These are phyloP conservation scores for Hemisphaericaspora lyxosophila DNA, from an alignment of 1,139 yeast species.

Conservation along the genomic window DNA sequence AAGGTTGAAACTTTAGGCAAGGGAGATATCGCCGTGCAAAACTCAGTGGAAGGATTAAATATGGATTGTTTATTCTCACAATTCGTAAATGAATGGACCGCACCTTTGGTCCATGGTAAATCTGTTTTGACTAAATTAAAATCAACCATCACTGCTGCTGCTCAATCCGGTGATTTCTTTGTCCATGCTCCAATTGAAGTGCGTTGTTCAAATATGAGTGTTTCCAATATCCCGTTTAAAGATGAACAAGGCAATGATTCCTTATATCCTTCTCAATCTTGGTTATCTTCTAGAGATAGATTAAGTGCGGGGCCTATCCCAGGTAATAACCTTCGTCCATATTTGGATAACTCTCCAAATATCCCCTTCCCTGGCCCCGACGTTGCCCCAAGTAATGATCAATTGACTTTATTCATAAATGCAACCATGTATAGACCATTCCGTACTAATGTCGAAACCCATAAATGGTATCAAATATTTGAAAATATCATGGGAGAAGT, in stretches of 20 bases:
- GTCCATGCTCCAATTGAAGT: conserved; percentile 97
- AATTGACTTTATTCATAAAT: conserved; percentile 81
- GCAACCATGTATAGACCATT: conserved; percentile 97
- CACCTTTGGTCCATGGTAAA: conserved; percentile 78
- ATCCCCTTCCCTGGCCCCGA: conserved; percentile 51
- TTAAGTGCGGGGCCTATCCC: conserved; percentile 68
- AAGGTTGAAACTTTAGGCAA: conserved; percentile 63
- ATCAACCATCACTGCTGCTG: conserved; percentile 61
- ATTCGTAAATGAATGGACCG: conserved; percentile 95
- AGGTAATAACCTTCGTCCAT: conserved; percentile 82
- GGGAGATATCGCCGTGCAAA: conserved; percentile 72
- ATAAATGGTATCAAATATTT: conserved; percentile 80
- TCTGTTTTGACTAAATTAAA: conserved; percentile 67
- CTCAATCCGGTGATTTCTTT: conserved; percentile 58
- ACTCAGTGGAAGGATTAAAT: conserved; percentile 82
- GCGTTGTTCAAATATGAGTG: conserved; percentile 85
- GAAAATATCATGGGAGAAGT: conserved; percentile 74
- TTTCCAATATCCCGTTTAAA: conserved; percentile 40
- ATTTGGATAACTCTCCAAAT: conserved; percentile 73
- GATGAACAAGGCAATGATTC: conserved; percentile 48
- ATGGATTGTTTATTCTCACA: conserved; percentile 96
- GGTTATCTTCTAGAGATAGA: conserved; percentile 38
- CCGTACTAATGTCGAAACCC: conserved; percentile 67
- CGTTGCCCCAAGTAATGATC: conserved; percentile 64
- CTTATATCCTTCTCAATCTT: conserved; percentile 40